phyloP scores from a whole-genome alignment of 208 protist species.

The Trypanosomatidae sp. region DNA sequence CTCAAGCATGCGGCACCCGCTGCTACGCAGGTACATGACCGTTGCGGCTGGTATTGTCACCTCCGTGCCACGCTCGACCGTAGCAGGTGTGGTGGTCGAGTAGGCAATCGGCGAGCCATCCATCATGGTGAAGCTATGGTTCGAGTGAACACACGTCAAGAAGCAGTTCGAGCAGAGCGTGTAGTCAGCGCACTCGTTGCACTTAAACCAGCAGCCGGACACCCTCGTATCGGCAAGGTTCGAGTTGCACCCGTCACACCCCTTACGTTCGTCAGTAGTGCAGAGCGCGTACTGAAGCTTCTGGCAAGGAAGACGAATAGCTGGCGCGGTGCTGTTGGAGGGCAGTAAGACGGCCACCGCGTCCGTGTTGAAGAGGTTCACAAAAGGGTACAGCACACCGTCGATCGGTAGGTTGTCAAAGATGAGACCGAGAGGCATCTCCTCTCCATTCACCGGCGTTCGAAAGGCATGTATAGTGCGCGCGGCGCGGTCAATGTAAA shows the following conservation, averaged over 20 bases:
- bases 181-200: slow-evolving; percentile 91
- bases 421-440: slow-evolving; percentile 73
- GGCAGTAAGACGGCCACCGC: slow-evolving; percentile 86
- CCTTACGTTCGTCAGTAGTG: slow-evolving; percentile 44
- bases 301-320: slow-evolving; percentile 70
- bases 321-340: slow-evolving; percentile 40
- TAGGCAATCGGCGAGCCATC: slow-evolving; percentile 53
- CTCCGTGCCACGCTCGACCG: slow-evolving; percentile 57
- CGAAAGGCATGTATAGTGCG: slow-evolving; percentile 84
- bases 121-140: slow-evolving; percentile 90
- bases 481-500: slow-evolving; percentile 76
- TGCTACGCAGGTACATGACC: slow-evolving; percentile 79
- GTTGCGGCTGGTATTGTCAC: slow-evolving; percentile 64
- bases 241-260: slow-evolving; percentile 74
- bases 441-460: slow-evolving; percentile 77
- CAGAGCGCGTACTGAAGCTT: slow-evolving; percentile 71
- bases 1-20: slow-evolving; percentile 67
- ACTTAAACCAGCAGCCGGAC: slow-evolving; percentile 79
- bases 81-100: slow-evolving; percentile 46
- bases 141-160: slow-evolving; percentile 68
- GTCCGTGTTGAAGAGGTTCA: slow-evolving; percentile 90
- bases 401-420: slow-evolving; percentile 78
- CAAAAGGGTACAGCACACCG: slow-evolving; percentile 76
- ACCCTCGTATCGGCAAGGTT: slow-evolving; percentile 56
- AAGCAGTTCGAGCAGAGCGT: slow-evolving; percentile 84